Conservation (phyloP, 2,329 filamentous ascomycete species). For the Colletotrichum sp. region DNA sequence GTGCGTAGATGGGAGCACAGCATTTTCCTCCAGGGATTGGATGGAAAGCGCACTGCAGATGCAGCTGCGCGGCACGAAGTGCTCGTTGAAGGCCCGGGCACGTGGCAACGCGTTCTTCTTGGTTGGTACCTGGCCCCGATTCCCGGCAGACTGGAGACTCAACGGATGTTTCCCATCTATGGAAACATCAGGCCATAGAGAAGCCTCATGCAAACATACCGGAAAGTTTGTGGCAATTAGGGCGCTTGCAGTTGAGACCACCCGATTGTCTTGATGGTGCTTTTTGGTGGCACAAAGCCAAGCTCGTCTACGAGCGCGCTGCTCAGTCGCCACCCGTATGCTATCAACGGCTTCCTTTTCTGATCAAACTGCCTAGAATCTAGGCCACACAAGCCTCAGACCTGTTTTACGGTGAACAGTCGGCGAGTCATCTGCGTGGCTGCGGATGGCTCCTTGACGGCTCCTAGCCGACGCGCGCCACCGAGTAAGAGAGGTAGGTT, state of each 20-base stretch:
- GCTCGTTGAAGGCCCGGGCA: background rate
- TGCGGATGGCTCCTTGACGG: background rate
- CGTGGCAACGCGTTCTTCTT: background rate
- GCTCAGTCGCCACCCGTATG: constrained; percentile 2
- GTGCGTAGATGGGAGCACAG: background rate
- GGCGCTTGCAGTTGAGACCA: background rate
- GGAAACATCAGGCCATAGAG: constrained; percentile 12
- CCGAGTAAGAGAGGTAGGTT: background rate
- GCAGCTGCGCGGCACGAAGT: background rate
- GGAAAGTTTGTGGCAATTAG: background rate
- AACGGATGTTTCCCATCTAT: background rate
- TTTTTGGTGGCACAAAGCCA: background rate
- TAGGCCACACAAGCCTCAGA: background rate
- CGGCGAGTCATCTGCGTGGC: background rate
- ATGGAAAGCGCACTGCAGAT: background rate
- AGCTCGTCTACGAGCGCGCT: background rate
- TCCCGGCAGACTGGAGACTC: constrained; percentile 8
- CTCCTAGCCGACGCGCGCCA: background rate
- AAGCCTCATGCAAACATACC: background rate
- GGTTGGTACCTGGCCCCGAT: background rate
- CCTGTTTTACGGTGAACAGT: constrained; percentile 12
- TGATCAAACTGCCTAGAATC: background rate
- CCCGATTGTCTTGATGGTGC: background rate
- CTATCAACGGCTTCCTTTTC: background rate
- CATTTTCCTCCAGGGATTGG: background rate